phyloP scores from a whole-genome alignment of 208 protist genomes.

The Naegleria fowleri region DNA sequence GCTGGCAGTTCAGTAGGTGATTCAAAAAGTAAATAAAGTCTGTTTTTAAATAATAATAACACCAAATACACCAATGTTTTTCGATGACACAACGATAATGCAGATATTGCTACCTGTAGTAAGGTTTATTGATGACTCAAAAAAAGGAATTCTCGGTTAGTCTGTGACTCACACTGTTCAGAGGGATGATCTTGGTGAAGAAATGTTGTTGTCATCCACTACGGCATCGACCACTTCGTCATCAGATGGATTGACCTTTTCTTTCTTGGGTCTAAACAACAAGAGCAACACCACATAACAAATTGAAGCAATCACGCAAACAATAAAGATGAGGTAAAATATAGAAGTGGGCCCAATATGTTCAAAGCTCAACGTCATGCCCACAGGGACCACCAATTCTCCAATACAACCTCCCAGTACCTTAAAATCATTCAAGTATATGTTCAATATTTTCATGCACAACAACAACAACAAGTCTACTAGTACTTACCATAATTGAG shows the following conservation, averaged over 20 bases:
- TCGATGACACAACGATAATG: too few relatives aligned
- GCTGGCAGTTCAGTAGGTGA: too few relatives aligned
- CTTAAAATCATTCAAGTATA: too few relatives aligned
- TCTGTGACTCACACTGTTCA: too few relatives aligned
- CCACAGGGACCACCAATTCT: not conserved
- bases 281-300: not conserved
- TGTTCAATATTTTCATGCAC: too few relatives aligned
- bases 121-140: too few relatives aligned
- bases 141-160: too few relatives aligned
- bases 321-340: not conserved
- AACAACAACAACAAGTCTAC: too few relatives aligned
- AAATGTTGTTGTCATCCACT: not conserved
- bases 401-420: not conserved
- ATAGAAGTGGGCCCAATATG: not conserved
- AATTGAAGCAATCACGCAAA: not conserved
- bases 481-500: not conserved
- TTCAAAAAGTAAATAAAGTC: too few relatives aligned
- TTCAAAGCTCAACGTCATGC: not conserved
- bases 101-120: too few relatives aligned
- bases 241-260: not conserved
- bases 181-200: not conserved
- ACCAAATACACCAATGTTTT: too few relatives aligned
- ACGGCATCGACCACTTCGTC: not conserved
- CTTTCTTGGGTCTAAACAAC: not conserved
- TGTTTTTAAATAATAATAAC: too few relatives aligned